Evolutionary conservation across 441 rosid genomes (phyloP).

Genomic region (Jatropha podagrica): DNA sequence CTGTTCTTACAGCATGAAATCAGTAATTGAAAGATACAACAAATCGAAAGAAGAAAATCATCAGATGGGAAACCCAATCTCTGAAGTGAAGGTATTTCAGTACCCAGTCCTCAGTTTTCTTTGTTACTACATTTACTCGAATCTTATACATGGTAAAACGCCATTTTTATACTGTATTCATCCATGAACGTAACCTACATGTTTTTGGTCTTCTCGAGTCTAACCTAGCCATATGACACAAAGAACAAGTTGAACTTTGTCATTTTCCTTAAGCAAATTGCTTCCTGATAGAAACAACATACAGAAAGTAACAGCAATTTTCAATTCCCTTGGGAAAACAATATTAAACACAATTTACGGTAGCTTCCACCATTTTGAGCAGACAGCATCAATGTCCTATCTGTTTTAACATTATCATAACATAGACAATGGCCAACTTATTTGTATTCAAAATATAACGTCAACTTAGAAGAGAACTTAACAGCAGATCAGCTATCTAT

Average conservation of each 20-base stretch:
- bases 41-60: constrained; percentile 69
- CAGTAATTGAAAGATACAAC: constrained; percentile 74
- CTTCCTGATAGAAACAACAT: neutral
- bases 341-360: neutral
- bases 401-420: neutral
- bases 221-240: neutral
- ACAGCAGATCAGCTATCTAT: too few relatives aligned
- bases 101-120: neutral
- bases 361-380: neutral
- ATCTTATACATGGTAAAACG: constrained; percentile 1
- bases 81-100: constrained; percentile 61
- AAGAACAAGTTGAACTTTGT: neutral
- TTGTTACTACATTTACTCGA: neutral
- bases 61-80: constrained; percentile 55
- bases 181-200: neutral
- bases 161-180: neutral
- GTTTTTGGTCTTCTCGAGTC: neutral
- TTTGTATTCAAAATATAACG: neutral
- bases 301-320: neutral
- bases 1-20: constrained; percentile 65
- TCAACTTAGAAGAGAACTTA: too few relatives aligned
- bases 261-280: neutral
- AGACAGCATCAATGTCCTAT: neutral
- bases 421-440: neutral
- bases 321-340: neutral